Base-by-base conservation (phyloP, 179 eudicot genomes). In the Camellia oleifera region DNA sequence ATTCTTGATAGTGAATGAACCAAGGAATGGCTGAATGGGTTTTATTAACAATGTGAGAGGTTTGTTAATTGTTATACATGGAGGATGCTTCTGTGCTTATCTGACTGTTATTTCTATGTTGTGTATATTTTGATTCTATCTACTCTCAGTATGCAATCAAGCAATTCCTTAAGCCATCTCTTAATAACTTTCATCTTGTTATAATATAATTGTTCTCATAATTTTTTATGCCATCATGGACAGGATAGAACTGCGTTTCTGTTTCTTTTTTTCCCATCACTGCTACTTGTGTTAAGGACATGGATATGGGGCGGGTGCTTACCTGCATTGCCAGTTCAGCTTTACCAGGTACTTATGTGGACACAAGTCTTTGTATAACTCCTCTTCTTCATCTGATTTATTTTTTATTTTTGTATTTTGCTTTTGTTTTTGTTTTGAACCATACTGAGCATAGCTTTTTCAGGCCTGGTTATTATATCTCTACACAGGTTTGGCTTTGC, bases 391-490 rank as follows among this genome's bases (percentile, higher is more conserved):
- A 48, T 60, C 50, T 57, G 9, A 12, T 15, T 73, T 64, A 3
- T 68, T 23, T 64, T 63, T 50, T 15, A 15, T 70, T 23, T 72
- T 13, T 63, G 9, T 11, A 63, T n/a, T 50, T 42, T 52, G 12
- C 9, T 17, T 14, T 5, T 45, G 1, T 20, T 71, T 56, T 58
- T 65, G 53, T 72, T 63, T 78, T 20, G 32, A 45, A 65, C 20
- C 17, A 14, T 32, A 68, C 82, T 84, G 64, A 78, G 40, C 67
- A 65, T 77, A 56, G 75, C 73, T 70, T 70, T 78, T 81, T 12
- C 90, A 89, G 90, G 88, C 90, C 18, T 89, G 90, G 92, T 85
- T 89, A 74, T 83, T 89, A n/a, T 84, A 76, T 81, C 88, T 89
- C 68, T 89, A 89, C 77, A 87, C 88, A 60, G 86, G 86, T 79